Evolutionary conservation across 768 basidiomycete genomes (phyloP), one percentile per base, ranked within the genome.

Genomic region (Clavulina sp.): DNA sequence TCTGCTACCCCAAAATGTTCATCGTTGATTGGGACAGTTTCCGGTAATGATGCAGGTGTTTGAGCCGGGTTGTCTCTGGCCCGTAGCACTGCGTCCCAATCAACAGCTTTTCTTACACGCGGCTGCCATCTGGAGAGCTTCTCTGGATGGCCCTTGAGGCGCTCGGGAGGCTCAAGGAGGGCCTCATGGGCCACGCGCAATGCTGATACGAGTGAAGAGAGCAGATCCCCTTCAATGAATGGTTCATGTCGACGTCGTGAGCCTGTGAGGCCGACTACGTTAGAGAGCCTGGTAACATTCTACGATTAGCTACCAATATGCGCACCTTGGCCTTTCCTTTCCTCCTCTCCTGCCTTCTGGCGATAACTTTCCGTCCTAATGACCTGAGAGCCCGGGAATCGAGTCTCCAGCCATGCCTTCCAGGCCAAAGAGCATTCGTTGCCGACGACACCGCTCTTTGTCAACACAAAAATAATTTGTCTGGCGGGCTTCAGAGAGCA

Each of bases 391-490:
- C 64, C 66, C 2, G 81, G 80, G 60, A 78, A 73, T 4, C 60
- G 69, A 9, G 62, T 54, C n/a, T 66, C 62, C 30, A 88, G 70
- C 62, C 78, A 79, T 2, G 66, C 60, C 9, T 71, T 69, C 87
- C 88, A 91, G 3, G 76, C 74, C 5, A 70, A 65, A 1, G 76
- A 73, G 38, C 80, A 73, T 28, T 62, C 68, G 9, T 75, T 73
- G 16, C 87, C 85, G 4, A 83, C 72, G 33, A 96, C 81, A 65
- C 93, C 93, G 21, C 80, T 77, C 63, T 96, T 92, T 18, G 88
- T 91, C 5, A 92, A 71, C 47, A 89, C 79, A 40, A 92, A 72
- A 48, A 92, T 76, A 51, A 79, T 66, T 54, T 68, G 73, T 26
- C 61, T 68, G 57, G 69, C 52, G 7, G 62, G 62, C 3, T 59